Percentiles rank a stretch among this genome's conserved stretches.
These are phyloP conservation scores for Neofusicoccum umdonicola DNA, from an alignment of 2,329 filamentous ascomycete genomes.

Conservation along the genomic window DNA sequence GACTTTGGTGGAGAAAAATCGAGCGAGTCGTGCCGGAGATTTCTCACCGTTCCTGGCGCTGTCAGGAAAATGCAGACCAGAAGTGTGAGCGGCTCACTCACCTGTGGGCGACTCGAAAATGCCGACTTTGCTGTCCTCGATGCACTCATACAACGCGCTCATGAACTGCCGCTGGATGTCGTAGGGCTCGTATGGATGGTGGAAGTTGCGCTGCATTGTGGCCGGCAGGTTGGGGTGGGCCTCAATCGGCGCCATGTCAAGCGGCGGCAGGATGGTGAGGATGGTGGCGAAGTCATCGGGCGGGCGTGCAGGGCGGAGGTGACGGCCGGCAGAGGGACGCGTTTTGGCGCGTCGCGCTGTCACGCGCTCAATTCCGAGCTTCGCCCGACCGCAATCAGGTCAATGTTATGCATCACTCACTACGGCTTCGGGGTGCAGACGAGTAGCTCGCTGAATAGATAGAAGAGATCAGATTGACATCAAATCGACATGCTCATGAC, in stretches of 20 bases:
- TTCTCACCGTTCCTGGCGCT: conserved; percentile 41
- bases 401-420: neutral
- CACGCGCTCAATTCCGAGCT: neutral
- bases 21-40: too few species aligned
- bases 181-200: conserved; percentile 86
- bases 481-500: too few species aligned
- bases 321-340: neutral
- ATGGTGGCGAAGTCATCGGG: neutral
- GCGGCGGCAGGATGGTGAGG: neutral
- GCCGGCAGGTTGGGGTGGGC: neutral
- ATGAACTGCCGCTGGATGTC: conserved; percentile 87
- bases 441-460: too few species aligned
- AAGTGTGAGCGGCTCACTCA: conserved; percentile 37
- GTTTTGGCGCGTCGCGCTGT: conserved; percentile 2
- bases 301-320: neutral
- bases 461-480: too few species aligned
- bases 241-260: neutral
- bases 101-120: conserved; percentile 95
- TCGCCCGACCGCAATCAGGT: neutral
- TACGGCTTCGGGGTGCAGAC: too few species aligned
- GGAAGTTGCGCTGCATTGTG: conserved; percentile 58
- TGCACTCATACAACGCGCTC: conserved; percentile 74
- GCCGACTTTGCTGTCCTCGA: conserved; percentile 76
- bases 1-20: too few species aligned
- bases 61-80: neutral